A percentile compares a stretch with the other conserved stretches of the same genome.
These are phyloP conservation scores for Sporobolomyces roseus DNA, from an alignment of 768 basidiomycete genomes.

Conservation along the genomic window DNA sequence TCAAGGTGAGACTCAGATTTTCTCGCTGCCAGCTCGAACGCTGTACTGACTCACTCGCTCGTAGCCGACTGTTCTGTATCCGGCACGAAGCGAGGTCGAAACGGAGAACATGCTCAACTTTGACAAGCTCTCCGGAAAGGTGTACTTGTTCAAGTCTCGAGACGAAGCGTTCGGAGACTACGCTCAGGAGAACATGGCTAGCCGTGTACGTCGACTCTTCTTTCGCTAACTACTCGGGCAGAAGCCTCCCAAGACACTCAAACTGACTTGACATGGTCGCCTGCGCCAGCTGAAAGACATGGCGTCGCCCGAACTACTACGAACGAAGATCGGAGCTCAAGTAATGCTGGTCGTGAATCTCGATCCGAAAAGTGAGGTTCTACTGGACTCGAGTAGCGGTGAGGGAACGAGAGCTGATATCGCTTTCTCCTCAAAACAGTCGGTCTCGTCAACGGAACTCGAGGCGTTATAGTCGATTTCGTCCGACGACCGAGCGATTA, in stretches of 20 bases:
- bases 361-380: conserved; percentile 13
- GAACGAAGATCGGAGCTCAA: conserved; percentile 49
- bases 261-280: too few species aligned
- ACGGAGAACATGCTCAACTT: neutral
- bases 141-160: neutral
- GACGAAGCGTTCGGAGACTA: neutral
- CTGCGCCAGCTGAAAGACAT: neutral
- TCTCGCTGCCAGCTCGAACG: too few species aligned
- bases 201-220: too few species aligned
- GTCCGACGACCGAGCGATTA: neutral
- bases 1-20: conserved; percentile 2
- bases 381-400: too few species aligned
- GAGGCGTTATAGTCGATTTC: conserved; percentile 39
- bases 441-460: conserved; percentile 36
- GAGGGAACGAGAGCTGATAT: too few species aligned
- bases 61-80: neutral
- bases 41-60: too few species aligned
- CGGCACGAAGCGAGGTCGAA: neutral
- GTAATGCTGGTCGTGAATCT: conserved; percentile 52
- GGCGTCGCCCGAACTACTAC: conserved; percentile 22
- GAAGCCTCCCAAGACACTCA: too few species aligned
- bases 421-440: neutral
- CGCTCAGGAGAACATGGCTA: too few species aligned
- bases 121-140: neutral
- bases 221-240: too few species aligned